A percentile compares a stretch with the other conserved stretches of the same genome.
Evolutionary conservation across 371 early-diverging fungal species (phyloP).

Genomic region (Haplosporangium sp.): DNA sequence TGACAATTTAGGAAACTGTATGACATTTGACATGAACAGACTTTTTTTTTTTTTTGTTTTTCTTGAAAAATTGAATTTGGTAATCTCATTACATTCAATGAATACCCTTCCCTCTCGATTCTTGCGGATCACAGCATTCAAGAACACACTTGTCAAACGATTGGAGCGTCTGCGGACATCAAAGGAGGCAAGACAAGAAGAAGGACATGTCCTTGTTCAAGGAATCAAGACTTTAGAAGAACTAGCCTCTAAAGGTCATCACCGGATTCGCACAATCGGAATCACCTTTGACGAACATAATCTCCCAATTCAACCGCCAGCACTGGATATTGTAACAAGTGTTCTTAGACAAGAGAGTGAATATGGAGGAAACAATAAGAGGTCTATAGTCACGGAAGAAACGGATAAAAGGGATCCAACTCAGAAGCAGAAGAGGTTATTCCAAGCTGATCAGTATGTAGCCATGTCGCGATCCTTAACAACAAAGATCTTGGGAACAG

Average conservation of each 20-base stretch:
- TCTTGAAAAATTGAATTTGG: not conserved
- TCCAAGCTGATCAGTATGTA: constrained; percentile 35
- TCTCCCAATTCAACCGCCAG: constrained; percentile 29
- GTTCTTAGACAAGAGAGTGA: constrained; percentile 3
- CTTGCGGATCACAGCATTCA: constrained; percentile 29
- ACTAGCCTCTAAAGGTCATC: constrained; percentile 27
- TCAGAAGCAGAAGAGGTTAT: not conserved
- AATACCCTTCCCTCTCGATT: constrained; percentile 36
- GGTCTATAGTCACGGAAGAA: not conserved
- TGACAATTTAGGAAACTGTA: too few relatives aligned
- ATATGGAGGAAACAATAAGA: too few relatives aligned
- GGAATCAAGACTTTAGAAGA: constrained; percentile 53
- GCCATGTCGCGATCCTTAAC: constrained; percentile 33
- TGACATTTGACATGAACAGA: too few relatives aligned
- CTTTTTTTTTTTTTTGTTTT: not conserved
- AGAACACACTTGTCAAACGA: constrained; percentile 29
- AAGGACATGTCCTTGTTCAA: constrained; percentile 43
- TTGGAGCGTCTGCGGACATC: constrained; percentile 31
- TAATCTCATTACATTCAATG: not conserved
- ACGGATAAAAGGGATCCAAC: not conserved
- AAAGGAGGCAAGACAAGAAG: constrained; percentile 19
- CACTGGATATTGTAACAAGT: constrained; percentile 25
- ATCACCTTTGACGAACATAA: constrained; percentile 39
- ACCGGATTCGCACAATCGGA: constrained; percentile 31
- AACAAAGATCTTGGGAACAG: constrained; percentile 36